These are phyloP conservation scores for Phialophora macrospora DNA, from an alignment of 2,329 filamentous ascomycete genomes.

Conservation along the genomic window DNA sequence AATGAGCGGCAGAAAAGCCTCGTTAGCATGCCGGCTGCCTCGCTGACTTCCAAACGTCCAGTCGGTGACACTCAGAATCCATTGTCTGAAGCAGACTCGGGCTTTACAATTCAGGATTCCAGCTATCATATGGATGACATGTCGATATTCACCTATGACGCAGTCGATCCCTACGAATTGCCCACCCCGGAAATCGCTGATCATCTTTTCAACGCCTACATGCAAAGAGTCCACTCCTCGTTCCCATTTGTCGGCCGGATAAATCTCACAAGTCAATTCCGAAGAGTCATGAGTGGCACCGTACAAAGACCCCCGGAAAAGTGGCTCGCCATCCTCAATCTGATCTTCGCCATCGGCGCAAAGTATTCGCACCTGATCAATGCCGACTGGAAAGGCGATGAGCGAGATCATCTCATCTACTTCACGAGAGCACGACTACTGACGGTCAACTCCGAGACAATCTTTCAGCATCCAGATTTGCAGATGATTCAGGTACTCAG, in stretches of 20 bases:
- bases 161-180: conserved; percentile 50
- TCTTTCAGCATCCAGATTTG: conserved; percentile 52
- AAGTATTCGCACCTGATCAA: conserved; percentile 51
- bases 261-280: conserved; percentile 50
- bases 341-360: conserved; percentile 54
- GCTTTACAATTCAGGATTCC: conserved; percentile 37
- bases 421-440: conserved; percentile 51
- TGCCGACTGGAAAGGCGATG: conserved; percentile 50
- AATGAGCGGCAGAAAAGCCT: conserved; percentile 23
- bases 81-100: conserved; percentile 42
- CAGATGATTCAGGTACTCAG: conserved; percentile 54
- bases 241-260: conserved; percentile 52
- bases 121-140: conserved; percentile 54
- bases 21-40: conserved; percentile 23
- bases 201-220: conserved; percentile 50
- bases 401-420: conserved; percentile 52
- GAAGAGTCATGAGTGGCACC: conserved; percentile 42
- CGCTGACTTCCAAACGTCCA: conserved; percentile 34
- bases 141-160: conserved; percentile 48
- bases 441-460: conserved; percentile 49
- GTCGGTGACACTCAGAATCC: conserved; percentile 38
- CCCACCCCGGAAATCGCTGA: conserved; percentile 50
- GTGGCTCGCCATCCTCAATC: conserved; percentile 53
- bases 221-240: conserved; percentile 50
- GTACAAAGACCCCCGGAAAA: conserved; percentile 46